Base-by-base conservation (phyloP, 2,329 filamentous ascomycete species). In the Phialophora macrospora region DNA sequence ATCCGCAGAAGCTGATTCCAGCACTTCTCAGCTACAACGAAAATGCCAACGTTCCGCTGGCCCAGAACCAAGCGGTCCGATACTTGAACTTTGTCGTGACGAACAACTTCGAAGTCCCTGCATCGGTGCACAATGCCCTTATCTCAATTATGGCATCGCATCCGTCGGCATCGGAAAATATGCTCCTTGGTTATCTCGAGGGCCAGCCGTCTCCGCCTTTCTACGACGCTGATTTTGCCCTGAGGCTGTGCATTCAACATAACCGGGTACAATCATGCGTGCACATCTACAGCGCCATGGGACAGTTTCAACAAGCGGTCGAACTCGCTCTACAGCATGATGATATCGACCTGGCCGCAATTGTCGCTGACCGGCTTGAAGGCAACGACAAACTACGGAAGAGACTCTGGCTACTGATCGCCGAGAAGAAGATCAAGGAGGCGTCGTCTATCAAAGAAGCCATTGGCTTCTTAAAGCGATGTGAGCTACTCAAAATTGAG, bases 281-380 rank as follows among this genome's bases (percentile, higher is more conserved):
- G 4, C 93, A 98, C 77, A 97, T 99, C 68, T 99, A 98, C 81
- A 96, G 91, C 63, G 91, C 89, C 67, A 99, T 99, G 94, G 90
- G 90, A 0, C 93, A 98, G 77, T 97, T 96, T 75, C 86, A 92
- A 20, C 92, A 96, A 77, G 68, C 70, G 9, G 95, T 99, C 3
- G 92, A 97, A 74, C 85, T 99, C 4, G 95, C 95, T 0, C 84
- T 99, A 38, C 91, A 93, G 55, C 92, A 98, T 76, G 86, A 93
- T 72, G 90, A 97, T 74, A 87, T 97, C 57, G 93, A 97, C 68
- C 88, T 98, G 6, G 95, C 95, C 0, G 89, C 92, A 28, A 87
- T 91, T 54, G 92, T 99, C 60, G 94, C 95, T 0, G 93, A 98
- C 76, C 85, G 92, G 22, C 90, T 73, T 0, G 68, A 73, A 20